Evolutionary conservation across 805 yeast genomes (phyloP).

Genomic region (Yarrowia deformans): DNA sequence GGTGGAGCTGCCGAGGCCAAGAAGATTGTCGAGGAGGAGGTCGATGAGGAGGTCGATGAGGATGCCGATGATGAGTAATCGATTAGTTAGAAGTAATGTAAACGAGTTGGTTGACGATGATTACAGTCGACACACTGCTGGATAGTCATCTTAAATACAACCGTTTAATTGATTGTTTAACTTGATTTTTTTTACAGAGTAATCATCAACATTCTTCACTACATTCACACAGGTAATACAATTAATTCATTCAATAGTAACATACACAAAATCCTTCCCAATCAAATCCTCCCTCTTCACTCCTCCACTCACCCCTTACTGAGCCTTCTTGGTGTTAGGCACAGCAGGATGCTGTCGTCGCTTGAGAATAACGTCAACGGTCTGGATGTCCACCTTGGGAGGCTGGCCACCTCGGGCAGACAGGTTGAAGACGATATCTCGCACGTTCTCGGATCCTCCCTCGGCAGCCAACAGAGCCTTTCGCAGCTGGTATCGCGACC

Average conservation of each 20-base stretch:
- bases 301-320: constrained; percentile 12
- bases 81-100: background rate
- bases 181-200: too few species aligned
- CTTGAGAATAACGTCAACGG: constrained; percentile 22
- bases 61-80: background rate
- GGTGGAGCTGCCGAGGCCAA: background rate
- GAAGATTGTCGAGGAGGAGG: constrained; percentile 2
- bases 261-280: constrained; percentile 24
- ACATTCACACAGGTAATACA: too few species aligned
- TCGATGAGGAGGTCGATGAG: background rate
- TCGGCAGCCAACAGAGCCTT: constrained; percentile 26
- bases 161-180: too few species aligned
- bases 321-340: constrained; percentile 21
- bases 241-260: constrained; percentile 11
- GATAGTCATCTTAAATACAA: too few species aligned
- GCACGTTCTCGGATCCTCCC: constrained; percentile 3
- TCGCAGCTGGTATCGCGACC: constrained; percentile 33
- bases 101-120: background rate
- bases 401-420: constrained; percentile 9
- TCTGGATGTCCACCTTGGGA: constrained; percentile 16
- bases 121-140: too few species aligned
- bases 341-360: constrained; percentile 26
- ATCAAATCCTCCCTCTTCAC: constrained; percentile 1
- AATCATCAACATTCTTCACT: too few species aligned
- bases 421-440: constrained; percentile 16